Base-by-base conservation (phyloP, 306 rosid species). In the Dicorynia guianensis region DNA sequence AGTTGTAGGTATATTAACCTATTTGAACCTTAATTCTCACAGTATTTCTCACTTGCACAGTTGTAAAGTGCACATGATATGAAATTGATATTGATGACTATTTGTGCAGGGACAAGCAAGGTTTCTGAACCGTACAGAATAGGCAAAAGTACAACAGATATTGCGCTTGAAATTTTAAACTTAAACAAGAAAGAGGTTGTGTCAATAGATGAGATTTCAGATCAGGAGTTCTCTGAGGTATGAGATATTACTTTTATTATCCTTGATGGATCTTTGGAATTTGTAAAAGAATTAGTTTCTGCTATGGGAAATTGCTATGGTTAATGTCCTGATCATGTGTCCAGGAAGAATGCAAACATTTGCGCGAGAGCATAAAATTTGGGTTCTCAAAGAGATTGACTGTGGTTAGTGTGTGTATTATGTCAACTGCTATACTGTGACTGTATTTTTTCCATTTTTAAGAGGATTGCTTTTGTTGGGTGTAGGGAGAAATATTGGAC, bases 201-300 rank as follows among this genome's bases (percentile, higher is more conserved):
- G 80, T 73, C 92, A 25, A 87, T 96, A 59, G 88, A 85, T 34
- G 92, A 85, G 82, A 84, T 92, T 82, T 92, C 99, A 11, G 80
- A 96, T 85, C 91, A 92, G 80, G 96, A 84, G 66, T 96, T 96
- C 81, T 83, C 92, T 5, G 93, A 89, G 98, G 99, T 96, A 74
- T 59, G 35, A 11, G 76, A 67, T 82, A 14, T 39, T 19, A 56
- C 76, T 72, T 46, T 54, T 8, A 53, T 60, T 33, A 11, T 80
- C 52, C 63, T 75, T 64, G 55, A 30, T 0, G n/a, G 11, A 74
- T 38, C 62, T 69, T 34, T 13, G 67, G 69, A 67, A 14, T 43
- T 54, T 67, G 49, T 74, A 2, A n/a, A 47, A 62, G 61, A 30
- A 39, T 71, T 64, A 54, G 73, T 80, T 59, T 79, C 20, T 61